Evolutionary conservation across 2,329 filamentous ascomycete genomes (phyloP), one percentile per base, ranked within the genome.

Genomic region (Alternaria brassicicola): DNA sequence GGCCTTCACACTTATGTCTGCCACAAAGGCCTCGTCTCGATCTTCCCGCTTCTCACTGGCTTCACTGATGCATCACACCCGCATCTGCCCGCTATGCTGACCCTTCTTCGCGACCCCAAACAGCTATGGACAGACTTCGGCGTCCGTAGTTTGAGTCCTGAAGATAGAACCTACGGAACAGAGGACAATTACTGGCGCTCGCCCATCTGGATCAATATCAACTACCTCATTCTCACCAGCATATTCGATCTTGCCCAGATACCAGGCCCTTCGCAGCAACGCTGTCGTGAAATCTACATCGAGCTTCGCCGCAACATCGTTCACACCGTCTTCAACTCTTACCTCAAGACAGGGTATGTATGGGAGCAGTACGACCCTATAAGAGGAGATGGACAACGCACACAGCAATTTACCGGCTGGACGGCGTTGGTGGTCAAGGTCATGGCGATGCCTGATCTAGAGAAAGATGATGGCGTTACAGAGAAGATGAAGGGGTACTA

Each of bases 361-460:
- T 99, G 94, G 94, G 95, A 99, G 79, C 95, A 99, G 80, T 99
- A 98, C 78, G 92, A 96, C 76, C 92, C 93, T 0, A 92, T 97
- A 67, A 96, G 91, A 2, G 95, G 95, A 42, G 85, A 86, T 52
- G 95, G 95, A n/a, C 94, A 98, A 81, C 86, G 95, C 43, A 98
- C 93, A 4, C 93, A 97, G 82, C 93, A 97, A 78, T 99, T 98
- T 76, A 97, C 95, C 0, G 95, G 95, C 49, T 99, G 95, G 95
- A 98, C 95, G n/a, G 97, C 92, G 76, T 81, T 98, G 78, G 91
- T 98, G 47, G 93, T 98, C 43, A 97, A 96, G 82, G 91, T 98
- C 66, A 96, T 97, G 93, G 86, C 87, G 41, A 93, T 98, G 91
- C 90, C 92, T 6, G 89, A 95, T 66, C 70, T 92, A 36, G 59